Base-by-base conservation (phyloP, 2,329 filamentous ascomycete species). In the Geosmithia flava region DNA sequence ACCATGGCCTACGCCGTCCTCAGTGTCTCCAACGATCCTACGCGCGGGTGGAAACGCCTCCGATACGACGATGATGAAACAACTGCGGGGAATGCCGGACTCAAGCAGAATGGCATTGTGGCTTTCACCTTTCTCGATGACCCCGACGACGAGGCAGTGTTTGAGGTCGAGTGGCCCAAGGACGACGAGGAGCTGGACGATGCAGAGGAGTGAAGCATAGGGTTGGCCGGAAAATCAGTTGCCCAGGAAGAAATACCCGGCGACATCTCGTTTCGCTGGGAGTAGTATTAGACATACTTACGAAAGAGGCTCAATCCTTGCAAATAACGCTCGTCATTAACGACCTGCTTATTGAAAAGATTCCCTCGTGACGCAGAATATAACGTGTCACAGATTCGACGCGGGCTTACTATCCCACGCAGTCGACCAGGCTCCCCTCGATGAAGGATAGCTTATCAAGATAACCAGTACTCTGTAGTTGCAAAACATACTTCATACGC, bases 1-100 rank as follows among this genome's bases (percentile, higher is more conserved):
- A 66, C 55, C 4, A 59, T 80, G 33, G 67, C 61, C 8, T 80
- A 72, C 50, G 76, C 65, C 2, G 51, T 70, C 7, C 67, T 72
- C 13, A 69, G 65, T 43, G 62, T 67, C 30, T 59, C 67, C 15
- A 63, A 64, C 27, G 74, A 80, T 45, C 61, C 68, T 2, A 58
- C 61, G 0, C 60, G 65, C 19, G 76, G 75, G 7, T 80, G 76
- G 76, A 70, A 63, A 54, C 61, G 62, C 20, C 60, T 80, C 11
- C 62, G 66, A 2, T 58, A 66, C 2, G 55, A 59, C 5, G 56
- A 60, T 1, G 53, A 58, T 1, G 63, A 63, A 2, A 67, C 69
- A 47, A 73, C 66, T 0, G 66, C 72, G 0, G 58, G 60, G 0
- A 63, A 60, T 42, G 64, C 69, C 49, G 69, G 68, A 0, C 45